These are phyloP conservation scores for Hypomyces rosellus DNA, from an alignment of 2,329 filamentous ascomycete species.

Conservation along the genomic window DNA sequence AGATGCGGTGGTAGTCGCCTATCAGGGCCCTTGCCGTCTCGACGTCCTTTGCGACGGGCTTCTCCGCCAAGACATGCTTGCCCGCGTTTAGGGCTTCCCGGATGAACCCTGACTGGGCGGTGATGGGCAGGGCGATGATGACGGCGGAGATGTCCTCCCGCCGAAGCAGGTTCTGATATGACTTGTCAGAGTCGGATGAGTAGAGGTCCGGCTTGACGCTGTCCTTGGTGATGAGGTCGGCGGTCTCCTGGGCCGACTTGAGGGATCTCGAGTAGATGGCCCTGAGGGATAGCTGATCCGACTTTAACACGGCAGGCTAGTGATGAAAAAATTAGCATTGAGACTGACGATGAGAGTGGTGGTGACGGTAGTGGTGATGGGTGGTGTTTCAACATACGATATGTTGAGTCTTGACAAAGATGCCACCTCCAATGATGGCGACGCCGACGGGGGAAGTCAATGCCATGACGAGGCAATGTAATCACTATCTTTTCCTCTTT, in stretches of 20 bases:
- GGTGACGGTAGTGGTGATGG: no score
- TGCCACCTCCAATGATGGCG: constrained; percentile 57
- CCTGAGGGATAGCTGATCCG: constrained; percentile 47
- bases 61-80: constrained; percentile 66
- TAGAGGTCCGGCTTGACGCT: constrained; percentile 42
- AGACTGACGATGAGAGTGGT: neutral
- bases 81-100: constrained; percentile 54
- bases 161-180: constrained; percentile 45
- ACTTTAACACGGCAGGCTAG: constrained; percentile 53
- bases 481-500: no score
- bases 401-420: constrained; percentile 55
- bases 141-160: constrained; percentile 50
- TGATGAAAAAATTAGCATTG: neutral
- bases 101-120: constrained; percentile 52
- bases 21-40: constrained; percentile 36
- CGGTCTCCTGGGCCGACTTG: constrained; percentile 45
- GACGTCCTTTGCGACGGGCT: constrained; percentile 59
- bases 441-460: constrained; percentile 36
- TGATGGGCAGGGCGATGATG: constrained; percentile 57
- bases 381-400: constrained; percentile 35
- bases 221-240: constrained; percentile 30
- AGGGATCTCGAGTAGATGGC: constrained; percentile 61
- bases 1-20: constrained; percentile 24
- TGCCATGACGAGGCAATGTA: neutral
- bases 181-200: constrained; percentile 46